Evolutionary conservation across 331 rosid genomes (phyloP).

Genomic region (Malus hybrid): DNA sequence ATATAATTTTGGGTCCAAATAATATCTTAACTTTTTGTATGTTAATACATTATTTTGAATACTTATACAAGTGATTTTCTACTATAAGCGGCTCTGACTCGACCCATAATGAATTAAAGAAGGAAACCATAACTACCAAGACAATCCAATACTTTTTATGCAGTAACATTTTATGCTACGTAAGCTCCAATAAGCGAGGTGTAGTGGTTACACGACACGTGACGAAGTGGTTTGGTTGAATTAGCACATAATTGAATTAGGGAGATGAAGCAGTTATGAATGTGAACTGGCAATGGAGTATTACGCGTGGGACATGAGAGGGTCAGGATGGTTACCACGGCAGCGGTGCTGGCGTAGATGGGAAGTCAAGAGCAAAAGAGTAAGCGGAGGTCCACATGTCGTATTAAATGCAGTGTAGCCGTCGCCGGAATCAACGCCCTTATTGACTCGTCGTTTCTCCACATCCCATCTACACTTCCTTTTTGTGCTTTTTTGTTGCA

Average conservation of each 20-base stretch:
- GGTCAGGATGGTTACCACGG: background rate
- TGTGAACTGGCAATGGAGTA: background rate
- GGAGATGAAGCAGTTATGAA: background rate
- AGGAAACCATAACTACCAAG: too few relatives aligned
- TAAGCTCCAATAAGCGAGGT: background rate
- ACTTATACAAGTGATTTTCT: too few relatives aligned
- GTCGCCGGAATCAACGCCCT: conserved; percentile 13
- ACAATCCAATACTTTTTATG: background rate
- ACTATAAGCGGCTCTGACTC: background rate
- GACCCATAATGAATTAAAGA: too few relatives aligned
- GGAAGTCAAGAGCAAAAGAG: background rate
- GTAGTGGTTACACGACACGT: background rate
- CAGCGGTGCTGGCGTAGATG: background rate
- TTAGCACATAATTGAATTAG: background rate
- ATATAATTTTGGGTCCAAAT: too few relatives aligned
- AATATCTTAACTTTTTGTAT: too few relatives aligned
- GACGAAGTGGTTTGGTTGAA: too few relatives aligned
- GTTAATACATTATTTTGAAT: too few relatives aligned
- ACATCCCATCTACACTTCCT: background rate
- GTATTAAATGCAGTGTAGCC: background rate
- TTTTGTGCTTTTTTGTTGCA: too few relatives aligned
- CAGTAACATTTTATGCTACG: background rate
- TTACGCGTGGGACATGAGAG: background rate
- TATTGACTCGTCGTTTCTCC: background rate
- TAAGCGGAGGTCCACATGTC: background rate